Conservation (phyloP, 116 monocot genomes). For the Posidonia oceanica region DNA sequence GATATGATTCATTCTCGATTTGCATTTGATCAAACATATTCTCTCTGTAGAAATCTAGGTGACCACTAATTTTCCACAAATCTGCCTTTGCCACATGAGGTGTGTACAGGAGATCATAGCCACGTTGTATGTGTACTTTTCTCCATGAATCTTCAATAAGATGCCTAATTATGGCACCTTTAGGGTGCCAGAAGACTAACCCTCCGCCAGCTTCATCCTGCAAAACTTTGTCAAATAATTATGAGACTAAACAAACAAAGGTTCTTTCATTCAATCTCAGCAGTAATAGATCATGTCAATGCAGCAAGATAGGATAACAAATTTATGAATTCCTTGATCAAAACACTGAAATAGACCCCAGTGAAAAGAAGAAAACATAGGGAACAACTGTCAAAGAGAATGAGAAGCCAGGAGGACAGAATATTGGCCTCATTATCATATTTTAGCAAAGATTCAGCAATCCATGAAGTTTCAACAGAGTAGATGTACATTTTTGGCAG, state of each 20-base stretch:
- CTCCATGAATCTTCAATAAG: conserved; percentile 95
- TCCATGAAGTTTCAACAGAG: too few species aligned
- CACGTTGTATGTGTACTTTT: conserved; percentile 61
- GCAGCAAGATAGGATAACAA: too few species aligned
- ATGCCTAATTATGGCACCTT: conserved; percentile 83
- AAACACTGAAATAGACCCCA: too few species aligned
- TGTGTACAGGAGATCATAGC: conserved; percentile 80
- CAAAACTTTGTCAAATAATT: conserved; percentile 14
- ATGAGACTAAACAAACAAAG: not conserved
- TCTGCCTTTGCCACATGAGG: conserved; percentile 92
- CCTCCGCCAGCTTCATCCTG: conserved; percentile 95
- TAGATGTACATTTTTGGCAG: not conserved
- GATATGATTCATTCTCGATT: conserved; percentile 85
- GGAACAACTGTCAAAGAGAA: too few species aligned
- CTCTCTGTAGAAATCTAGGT: conserved; percentile 87
- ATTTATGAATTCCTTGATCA: too few species aligned
- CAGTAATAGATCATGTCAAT: not conserved
- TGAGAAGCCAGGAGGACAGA: too few species aligned
- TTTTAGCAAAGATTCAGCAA: too few species aligned
- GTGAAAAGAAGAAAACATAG: too few species aligned
- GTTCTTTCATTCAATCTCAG: not conserved
- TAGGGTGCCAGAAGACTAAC: conserved; percentile 95
- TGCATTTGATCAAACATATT: conserved; percentile 95
- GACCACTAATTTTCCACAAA: conserved; percentile 90
- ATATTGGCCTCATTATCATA: too few species aligned